phyloP scores from a whole-genome alignment of 2,329 filamentous ascomycete species.

The Colletotrichum filicis region DNA sequence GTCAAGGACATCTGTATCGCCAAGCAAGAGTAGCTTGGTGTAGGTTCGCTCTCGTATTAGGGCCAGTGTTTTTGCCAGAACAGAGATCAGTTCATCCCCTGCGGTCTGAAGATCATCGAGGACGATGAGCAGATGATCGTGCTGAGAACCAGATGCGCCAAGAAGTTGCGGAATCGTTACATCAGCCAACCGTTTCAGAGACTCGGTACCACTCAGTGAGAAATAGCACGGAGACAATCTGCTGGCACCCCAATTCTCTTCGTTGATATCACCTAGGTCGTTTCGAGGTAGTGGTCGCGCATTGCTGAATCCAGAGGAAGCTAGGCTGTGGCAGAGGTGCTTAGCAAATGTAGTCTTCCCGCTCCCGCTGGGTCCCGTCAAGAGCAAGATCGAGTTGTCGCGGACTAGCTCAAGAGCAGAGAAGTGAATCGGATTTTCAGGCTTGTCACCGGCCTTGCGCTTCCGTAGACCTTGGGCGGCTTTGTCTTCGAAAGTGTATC shows the following conservation, averaged over 20 bases:
- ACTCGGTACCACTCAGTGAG: neutral
- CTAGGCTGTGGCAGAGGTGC: neutral
- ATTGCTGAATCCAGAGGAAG: neutral
- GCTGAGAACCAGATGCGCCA: neutral
- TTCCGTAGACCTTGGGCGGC: conserved; percentile 16
- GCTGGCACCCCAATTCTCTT: neutral
- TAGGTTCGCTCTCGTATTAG: neutral
- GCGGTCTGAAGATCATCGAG: conserved; percentile 1
- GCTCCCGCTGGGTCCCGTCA: conserved; percentile 1
- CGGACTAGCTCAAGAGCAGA: conserved; percentile 2
- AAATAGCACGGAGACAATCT: neutral
- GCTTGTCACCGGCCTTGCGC: neutral
- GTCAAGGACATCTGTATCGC: neutral
- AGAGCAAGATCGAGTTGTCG: neutral
- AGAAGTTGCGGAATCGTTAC: neutral
- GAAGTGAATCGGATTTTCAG: conserved; percentile 4
- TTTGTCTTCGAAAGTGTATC: conserved; percentile 18
- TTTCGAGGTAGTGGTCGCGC: neutral
- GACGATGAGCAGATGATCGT: neutral
- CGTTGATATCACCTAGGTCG: neutral
- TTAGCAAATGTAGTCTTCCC: conserved; percentile 20
- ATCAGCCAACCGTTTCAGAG: neutral
- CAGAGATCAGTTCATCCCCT: neutral
- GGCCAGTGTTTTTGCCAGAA: neutral
- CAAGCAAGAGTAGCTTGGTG: neutral